These are phyloP conservation scores for Candida lessepsii DNA, from an alignment of 805 yeast species.

Conservation along the genomic window DNA sequence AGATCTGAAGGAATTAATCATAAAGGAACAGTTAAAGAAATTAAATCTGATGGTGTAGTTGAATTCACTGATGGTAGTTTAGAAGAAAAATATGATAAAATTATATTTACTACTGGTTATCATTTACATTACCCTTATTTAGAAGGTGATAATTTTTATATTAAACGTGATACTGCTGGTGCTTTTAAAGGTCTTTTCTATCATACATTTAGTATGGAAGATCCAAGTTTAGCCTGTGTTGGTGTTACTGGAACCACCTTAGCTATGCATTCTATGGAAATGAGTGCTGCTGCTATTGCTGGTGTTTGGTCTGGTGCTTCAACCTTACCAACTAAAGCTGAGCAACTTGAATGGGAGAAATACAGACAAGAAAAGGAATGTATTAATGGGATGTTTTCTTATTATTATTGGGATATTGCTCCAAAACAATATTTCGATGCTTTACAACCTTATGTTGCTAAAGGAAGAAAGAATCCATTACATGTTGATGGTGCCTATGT, in stretches of 20 bases:
- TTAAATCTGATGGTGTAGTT: slow-evolving; percentile 24
- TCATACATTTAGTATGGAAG: slow-evolving; percentile 39
- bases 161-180: slow-evolving; percentile 22
- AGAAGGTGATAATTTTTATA: slow-evolving; percentile 14
- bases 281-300: slow-evolving; percentile 53
- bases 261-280: slow-evolving; percentile 50
- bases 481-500: slow-evolving; percentile 22
- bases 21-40: slow-evolving; percentile 26
- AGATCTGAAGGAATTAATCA: slow-evolving; percentile 29
- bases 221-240: slow-evolving; percentile 42
- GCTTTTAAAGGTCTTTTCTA: slow-evolving; percentile 36
- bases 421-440: slow-evolving; percentile 27
- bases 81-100: slow-evolving; percentile 31
- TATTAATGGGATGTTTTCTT: slow-evolving; percentile 30
- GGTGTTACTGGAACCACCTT: slow-evolving; percentile 44
- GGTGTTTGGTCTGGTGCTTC: slow-evolving; percentile 51
- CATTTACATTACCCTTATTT: slow-evolving; percentile 47
- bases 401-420: slow-evolving; percentile 26
- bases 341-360: slow-evolving; percentile 37
- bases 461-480: slow-evolving; percentile 32
- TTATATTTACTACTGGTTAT: slow-evolving; percentile 53
- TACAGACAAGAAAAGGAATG: slow-evolving; percentile 22
- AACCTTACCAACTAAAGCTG: slow-evolving; percentile 38
- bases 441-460: slow-evolving; percentile 24
- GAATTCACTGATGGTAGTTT: slow-evolving; percentile 27